Evolutionary conservation across 148 eudicot genomes (phyloP).

Genomic region (Heliosperma pusillum): DNA sequence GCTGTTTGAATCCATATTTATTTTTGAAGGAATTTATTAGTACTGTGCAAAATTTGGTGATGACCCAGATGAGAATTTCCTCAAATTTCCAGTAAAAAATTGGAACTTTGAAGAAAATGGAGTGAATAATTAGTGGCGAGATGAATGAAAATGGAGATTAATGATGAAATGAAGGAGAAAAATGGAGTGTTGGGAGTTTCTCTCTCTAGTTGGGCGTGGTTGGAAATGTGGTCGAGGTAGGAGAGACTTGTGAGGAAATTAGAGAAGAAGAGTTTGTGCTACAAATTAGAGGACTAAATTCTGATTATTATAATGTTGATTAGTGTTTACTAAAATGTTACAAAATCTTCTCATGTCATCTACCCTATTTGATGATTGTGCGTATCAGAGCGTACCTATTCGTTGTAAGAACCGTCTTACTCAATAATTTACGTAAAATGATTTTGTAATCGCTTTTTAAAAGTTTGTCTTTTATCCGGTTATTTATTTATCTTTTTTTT

Average conservation of each 20-base stretch:
- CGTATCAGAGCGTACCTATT: neutral
- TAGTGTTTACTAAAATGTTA: neutral
- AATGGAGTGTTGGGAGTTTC: neutral
- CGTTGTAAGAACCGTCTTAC: too few relatives aligned
- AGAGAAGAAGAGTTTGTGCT: conserved; percentile 8
- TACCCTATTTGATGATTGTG: neutral
- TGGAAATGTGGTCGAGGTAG: conserved; percentile 30
- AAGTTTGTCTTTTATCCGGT: too few relatives aligned
- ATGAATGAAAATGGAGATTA: neutral
- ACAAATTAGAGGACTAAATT: neutral
- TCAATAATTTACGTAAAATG: too few relatives aligned
- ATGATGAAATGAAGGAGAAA: neutral
- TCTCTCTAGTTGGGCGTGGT: conserved; percentile 15
- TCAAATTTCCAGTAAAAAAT: neutral
- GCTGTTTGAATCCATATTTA: conserved; percentile 53
- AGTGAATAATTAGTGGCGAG: conserved; percentile 16
- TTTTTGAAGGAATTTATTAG: conserved; percentile 3
- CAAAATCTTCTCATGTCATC: neutral
- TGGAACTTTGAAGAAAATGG: conserved; percentile 10
- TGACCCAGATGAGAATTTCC: conserved; percentile 23
- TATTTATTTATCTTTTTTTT: too few relatives aligned
- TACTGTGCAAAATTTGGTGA: neutral
- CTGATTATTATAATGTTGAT: neutral
- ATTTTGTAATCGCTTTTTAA: too few relatives aligned
- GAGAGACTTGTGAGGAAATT: conserved; percentile 32